Evolutionary conservation across 768 basidiomycete genomes (phyloP).

Genomic region (Asterophora lycoperdoides): DNA sequence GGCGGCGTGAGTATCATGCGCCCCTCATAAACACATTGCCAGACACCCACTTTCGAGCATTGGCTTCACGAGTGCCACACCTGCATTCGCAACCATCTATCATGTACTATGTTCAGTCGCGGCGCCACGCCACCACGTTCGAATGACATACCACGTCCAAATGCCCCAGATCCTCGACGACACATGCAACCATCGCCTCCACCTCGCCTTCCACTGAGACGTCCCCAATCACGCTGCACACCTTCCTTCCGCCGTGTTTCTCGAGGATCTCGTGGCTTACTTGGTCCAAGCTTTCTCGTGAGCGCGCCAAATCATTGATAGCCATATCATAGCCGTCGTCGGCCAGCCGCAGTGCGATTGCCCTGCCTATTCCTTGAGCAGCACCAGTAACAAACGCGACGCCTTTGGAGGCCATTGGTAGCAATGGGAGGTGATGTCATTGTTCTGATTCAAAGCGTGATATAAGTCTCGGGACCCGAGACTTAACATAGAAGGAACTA

Average conservation of each 20-base stretch:
- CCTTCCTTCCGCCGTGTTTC: constrained; percentile 15
- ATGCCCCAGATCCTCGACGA: constrained; percentile 22
- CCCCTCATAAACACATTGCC: background rate
- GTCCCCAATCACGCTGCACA: constrained; percentile 20
- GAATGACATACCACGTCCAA: constrained; percentile 24
- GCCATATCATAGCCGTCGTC: constrained; percentile 30
- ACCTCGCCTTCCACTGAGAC: constrained; percentile 27
- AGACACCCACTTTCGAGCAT: background rate
- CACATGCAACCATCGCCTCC: constrained; percentile 21
- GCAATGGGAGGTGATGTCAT: background rate
- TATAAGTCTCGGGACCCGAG: no score
- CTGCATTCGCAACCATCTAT: constrained; percentile 37
- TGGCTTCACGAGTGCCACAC: constrained; percentile 8
- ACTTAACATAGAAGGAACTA: no score
- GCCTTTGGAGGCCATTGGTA: constrained; percentile 14
- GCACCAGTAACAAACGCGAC: constrained; percentile 26
- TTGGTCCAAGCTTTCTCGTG: constrained; percentile 14
- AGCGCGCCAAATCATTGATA: constrained; percentile 24
- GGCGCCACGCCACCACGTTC: background rate
- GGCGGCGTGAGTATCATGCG: background rate
- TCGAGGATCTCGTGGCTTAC: constrained; percentile 22
- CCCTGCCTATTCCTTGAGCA: constrained; percentile 29
- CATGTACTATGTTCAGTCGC: background rate
- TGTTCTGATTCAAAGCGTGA: background rate
- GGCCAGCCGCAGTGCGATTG: constrained; percentile 27